Percentiles rank a stretch among this genome's conserved stretches.
phyloP scores from a whole-genome alignment of 495 filamentous ascomycete species.

The Aspergillus bertholletiae region DNA sequence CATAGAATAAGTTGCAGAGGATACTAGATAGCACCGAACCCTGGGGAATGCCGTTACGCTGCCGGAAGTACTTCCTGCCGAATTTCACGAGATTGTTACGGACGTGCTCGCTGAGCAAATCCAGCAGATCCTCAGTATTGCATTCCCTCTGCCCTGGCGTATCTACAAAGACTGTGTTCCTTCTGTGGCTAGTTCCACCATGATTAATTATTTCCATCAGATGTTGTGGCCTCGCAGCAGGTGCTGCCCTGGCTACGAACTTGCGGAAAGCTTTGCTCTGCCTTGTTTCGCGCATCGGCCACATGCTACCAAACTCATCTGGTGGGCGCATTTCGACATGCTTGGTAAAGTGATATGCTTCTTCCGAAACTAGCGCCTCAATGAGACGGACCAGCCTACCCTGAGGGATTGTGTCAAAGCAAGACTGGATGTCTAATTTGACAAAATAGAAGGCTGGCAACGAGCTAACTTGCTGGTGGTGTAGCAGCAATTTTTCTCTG shows the following conservation, averaged over 20 bases:
- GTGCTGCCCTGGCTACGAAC: constrained; percentile 59
- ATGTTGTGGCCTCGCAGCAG: constrained; percentile 43
- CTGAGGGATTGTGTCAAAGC: constrained; percentile 96
- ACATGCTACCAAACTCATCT: constrained; percentile 13
- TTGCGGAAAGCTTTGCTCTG: constrained; percentile 52
- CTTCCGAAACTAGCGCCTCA: constrained; percentile 56
- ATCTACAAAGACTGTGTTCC: constrained; percentile 74
- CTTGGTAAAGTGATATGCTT: constrained; percentile 67
- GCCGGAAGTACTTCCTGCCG: constrained; percentile 84
- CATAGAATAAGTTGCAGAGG: constrained; percentile 94
- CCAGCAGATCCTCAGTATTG: constrained; percentile 57
- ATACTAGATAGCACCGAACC: constrained; percentile 82
- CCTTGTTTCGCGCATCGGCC: constrained; percentile 7
- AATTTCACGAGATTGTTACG: constrained; percentile 80
- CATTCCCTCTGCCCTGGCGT: constrained; percentile 49
- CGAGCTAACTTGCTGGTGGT: not conserved
- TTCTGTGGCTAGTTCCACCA: constrained; percentile 36
- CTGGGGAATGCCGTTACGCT: constrained; percentile 87
- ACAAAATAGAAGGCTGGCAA: constrained; percentile 66
- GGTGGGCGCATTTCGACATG: constrained; percentile 65
- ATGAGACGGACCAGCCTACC: constrained; percentile 64
- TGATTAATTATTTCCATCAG: constrained; percentile 55
- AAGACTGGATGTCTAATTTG: constrained; percentile 87
- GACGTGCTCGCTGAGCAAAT: constrained; percentile 72
- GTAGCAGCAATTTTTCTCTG: constrained; percentile 34